Evolutionary conservation across 345 rosid species (phyloP), one percentile per base, ranked within the genome.

Genomic region (Dipteronia sinensis): DNA sequence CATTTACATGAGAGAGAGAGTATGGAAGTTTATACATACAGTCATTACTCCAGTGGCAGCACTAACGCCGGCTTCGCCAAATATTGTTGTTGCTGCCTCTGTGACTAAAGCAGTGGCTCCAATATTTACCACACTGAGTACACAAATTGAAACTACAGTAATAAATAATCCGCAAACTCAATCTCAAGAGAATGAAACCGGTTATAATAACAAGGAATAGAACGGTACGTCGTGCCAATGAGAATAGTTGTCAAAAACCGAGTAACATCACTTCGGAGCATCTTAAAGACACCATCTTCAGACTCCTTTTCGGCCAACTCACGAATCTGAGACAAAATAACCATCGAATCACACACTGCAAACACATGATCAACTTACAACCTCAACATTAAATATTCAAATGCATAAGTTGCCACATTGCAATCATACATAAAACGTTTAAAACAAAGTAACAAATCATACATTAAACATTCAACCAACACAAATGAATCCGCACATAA

Each of bases 31-130:
- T 61, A 81, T 75, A 86, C 98, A 20, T 88, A 96, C 99, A 49
- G 97, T 96, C 99, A 96, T 96, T 76, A 96, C 87, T 84, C 98
- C 98, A 78, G 99, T 96, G 80, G 99, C 99, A 22, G 98, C 99
- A 86, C 88, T 94, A 85, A 96, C 94, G 84, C 99, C 99, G 81
- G 99, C 99, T 89, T 94, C 99, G 75, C 99, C 99, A 90, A 94
- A 96, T 80, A 96, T 88, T 73, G 98, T 88, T 47, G 99, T 96
- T 77, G 99, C 99, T 59, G 99, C 98, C 55, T 96, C 98, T 6
- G 99, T 96, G 81, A 94, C 99, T 73, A 96, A 85, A 76, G 98
- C 99, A 83, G 99, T 96, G 77, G 99, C 98, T 86, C 95, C 99
- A 83, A 96, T 96, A 83, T 96, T 96, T 56, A 89, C 98, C 82